A percentile compares a stretch with the other conserved stretches of the same genome.
Conservation (phyloP, 169 alveolate genomes). For the Fabrea salina region DNA sequence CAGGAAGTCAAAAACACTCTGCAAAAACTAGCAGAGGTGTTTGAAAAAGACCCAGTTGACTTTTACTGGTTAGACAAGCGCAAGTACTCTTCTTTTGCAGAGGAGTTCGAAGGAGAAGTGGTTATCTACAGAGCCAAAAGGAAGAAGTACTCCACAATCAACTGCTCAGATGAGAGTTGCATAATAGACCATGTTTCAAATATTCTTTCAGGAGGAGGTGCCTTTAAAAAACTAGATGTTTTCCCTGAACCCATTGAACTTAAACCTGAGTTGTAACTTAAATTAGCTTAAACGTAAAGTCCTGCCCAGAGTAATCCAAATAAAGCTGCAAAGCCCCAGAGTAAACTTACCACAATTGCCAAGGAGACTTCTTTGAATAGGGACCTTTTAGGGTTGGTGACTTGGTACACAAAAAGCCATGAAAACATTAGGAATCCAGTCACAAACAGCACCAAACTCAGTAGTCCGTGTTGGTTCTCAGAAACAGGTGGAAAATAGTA, state of each 20-base stretch:
- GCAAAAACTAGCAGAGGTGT: not conserved
- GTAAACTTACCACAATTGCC: not conserved
- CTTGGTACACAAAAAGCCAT: conserved; percentile 22
- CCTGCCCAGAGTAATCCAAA: conserved; percentile 33
- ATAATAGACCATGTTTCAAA: not conserved
- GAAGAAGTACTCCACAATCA: not conserved
- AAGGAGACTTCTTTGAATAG: not conserved
- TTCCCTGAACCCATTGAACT: not conserved
- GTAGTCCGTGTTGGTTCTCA: not conserved
- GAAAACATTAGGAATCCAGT: conserved; percentile 23
- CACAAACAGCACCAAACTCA: not conserved
- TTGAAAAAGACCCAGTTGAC: conserved; percentile 13
- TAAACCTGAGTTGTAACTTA: not conserved
- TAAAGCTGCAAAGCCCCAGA: conserved; percentile 30
- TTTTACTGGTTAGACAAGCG: conserved; percentile 17
- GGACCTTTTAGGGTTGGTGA: not conserved
- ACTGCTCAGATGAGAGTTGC: not conserved
- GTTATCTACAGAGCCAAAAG: conserved; percentile 12
- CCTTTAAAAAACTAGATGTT: not conserved
- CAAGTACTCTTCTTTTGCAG: not conserved
- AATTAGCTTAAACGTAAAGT: not conserved
- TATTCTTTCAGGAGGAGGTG: conserved; percentile 25
- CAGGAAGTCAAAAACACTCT: not conserved
- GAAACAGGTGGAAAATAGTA: conserved; percentile 21
- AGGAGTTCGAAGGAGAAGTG: not conserved